Conservation (phyloP, 2,329 filamentous ascomycete genomes). For the Cladosporium sp. region DNA sequence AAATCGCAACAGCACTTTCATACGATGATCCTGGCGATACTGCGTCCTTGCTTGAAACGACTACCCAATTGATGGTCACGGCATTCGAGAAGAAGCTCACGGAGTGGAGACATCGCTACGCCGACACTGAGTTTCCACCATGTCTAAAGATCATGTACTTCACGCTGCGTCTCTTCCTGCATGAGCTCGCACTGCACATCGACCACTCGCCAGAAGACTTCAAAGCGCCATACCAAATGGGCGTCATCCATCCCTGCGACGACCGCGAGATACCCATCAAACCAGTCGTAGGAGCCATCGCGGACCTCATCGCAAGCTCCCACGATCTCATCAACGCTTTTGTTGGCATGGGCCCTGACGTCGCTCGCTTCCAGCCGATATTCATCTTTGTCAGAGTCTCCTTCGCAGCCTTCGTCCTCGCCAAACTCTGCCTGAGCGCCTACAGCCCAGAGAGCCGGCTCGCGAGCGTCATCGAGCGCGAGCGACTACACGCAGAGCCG, state of each 20-base stretch:
- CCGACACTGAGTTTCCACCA: conserved; percentile 38
- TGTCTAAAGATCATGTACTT: conserved; percentile 64
- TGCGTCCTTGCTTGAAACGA: conserved; percentile 59
- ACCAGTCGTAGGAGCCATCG: conserved; percentile 66
- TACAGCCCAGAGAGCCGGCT: conserved; percentile 65
- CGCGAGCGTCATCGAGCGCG: conserved; percentile 67
- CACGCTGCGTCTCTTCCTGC: conserved; percentile 69
- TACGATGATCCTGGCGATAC: conserved; percentile 63
- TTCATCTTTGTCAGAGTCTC: conserved; percentile 71
- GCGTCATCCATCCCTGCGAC: conserved; percentile 48
- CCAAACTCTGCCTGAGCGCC: conserved; percentile 72
- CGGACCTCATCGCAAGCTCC: conserved; percentile 65
- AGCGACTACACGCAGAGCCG: conserved; percentile 63
- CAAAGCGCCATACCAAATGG: conserved; percentile 46
- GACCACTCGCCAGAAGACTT: conserved; percentile 60
- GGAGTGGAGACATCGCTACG: conserved; percentile 58
- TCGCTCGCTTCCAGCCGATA: conserved; percentile 66
- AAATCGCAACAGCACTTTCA: conserved; percentile 65
- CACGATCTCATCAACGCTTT: conserved; percentile 68
- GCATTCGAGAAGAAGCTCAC: conserved; percentile 66
- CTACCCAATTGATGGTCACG: conserved; percentile 64
- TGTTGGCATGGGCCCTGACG: conserved; percentile 58
- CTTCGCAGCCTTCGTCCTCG: conserved; percentile 69
- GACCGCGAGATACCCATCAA: conserved; percentile 43
- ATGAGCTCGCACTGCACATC: conserved; percentile 71